These are phyloP conservation scores for Oropetium thomaeum DNA, from an alignment of 176 grass and related monocot species.

Conservation along the genomic window DNA sequence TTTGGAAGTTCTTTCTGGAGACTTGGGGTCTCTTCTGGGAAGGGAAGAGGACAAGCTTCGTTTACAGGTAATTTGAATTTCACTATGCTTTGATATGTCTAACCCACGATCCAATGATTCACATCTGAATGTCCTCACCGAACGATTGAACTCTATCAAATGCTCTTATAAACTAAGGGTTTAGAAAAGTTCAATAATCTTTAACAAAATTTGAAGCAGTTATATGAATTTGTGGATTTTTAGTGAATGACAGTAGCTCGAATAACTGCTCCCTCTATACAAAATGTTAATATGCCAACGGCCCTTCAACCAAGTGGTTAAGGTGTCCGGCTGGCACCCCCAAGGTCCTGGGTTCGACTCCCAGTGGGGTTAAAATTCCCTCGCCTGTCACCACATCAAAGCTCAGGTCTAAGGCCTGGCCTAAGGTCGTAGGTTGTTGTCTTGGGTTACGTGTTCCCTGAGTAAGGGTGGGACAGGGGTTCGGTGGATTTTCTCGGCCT, in stretches of 20 bases:
- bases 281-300: too few relatives aligned
- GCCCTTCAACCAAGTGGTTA: too few relatives aligned
- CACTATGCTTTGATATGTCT: constrained; percentile 20
- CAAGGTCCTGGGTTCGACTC: too few relatives aligned
- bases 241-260: neutral
- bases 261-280: neutral
- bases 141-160: neutral
- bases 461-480: too few relatives aligned
- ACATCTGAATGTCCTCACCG: neutral
- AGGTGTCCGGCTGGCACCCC: too few relatives aligned
- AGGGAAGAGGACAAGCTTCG: constrained; percentile 88
- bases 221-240: neutral
- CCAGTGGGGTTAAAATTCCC: too few relatives aligned
- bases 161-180: neutral
- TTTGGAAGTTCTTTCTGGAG: constrained; percentile 87
- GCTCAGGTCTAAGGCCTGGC: too few relatives aligned
- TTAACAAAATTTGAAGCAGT: neutral
- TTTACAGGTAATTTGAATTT: constrained; percentile 73
- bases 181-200: neutral
- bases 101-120: constrained; percentile 16
- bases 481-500: too few relatives aligned
- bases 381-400: too few relatives aligned
- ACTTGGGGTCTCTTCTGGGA: constrained; percentile 86
- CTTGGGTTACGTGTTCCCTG: too few relatives aligned
- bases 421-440: too few relatives aligned